These are phyloP conservation scores for Ceratobasidium sp. DNA, from an alignment of 1,284 basidiomycete genomes.

Conservation along the genomic window DNA sequence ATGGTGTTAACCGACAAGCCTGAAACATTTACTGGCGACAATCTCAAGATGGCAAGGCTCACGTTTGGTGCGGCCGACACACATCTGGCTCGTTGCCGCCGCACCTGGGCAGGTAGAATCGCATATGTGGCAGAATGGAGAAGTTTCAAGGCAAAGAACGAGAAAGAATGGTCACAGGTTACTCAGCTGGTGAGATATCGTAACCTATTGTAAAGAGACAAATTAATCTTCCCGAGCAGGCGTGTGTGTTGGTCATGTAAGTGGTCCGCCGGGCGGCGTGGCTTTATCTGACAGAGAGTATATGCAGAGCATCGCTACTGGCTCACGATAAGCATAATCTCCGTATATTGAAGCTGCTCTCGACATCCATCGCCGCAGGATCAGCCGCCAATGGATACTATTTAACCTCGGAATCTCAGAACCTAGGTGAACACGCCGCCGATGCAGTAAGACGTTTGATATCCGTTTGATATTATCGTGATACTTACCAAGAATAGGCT, in stretches of 20 bases:
- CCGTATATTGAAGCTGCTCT: background rate
- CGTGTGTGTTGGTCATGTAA: background rate
- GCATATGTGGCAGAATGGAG: conserved; percentile 14
- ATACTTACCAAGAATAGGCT: background rate
- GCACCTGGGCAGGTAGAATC: background rate
- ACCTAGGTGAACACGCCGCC: background rate
- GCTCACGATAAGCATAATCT: background rate
- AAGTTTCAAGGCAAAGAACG: conserved; percentile 9
- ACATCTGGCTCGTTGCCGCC: background rate
- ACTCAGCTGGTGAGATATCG: background rate
- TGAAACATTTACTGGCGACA: background rate
- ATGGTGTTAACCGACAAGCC: background rate
- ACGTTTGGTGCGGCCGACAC: background rate
- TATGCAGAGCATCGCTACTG: background rate
- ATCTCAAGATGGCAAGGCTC: background rate
- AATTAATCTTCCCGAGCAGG: too few relatives aligned
- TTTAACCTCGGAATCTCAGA: conserved; percentile 1
- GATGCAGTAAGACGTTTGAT: background rate
- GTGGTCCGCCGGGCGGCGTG: too few relatives aligned
- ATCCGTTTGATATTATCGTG: background rate
- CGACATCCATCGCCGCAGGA: background rate
- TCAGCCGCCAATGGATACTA: conserved; percentile 14
- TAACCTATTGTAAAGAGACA: background rate
- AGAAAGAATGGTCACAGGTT: conserved; percentile 16
- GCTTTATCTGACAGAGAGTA: too few relatives aligned